Conservation (phyloP, 2,329 filamentous ascomycete species). For the Neospermospora avenae region DNA sequence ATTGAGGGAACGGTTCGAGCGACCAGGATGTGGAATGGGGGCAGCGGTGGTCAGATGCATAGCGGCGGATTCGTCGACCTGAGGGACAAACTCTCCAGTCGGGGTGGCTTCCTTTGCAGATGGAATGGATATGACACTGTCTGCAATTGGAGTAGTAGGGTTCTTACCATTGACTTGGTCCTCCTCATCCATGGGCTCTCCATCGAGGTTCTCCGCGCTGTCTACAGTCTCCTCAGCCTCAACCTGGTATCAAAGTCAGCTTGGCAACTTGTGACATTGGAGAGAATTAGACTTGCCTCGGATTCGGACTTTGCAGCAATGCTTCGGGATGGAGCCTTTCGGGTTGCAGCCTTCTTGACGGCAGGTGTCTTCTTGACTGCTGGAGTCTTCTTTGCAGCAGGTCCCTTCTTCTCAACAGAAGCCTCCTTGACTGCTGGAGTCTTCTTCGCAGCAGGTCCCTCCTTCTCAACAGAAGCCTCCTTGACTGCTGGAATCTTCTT, state of each 20-base stretch:
- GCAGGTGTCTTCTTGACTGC: background rate
- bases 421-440: background rate
- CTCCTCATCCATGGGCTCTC: background rate
- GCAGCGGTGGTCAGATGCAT: too few species aligned
- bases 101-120: too few species aligned
- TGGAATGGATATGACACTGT: background rate
- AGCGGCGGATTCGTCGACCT: background rate
- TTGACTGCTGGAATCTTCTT: conserved; percentile 28
- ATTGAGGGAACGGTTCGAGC: too few species aligned
- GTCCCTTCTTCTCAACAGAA: too few species aligned
- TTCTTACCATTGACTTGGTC: background rate
- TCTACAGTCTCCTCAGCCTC: background rate
- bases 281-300: background rate
- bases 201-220: background rate
- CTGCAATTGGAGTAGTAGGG: background rate
- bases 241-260: background rate
- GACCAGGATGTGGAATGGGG: too few species aligned
- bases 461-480: too few species aligned
- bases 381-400: conserved; percentile 32
- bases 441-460: conserved; percentile 33
- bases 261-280: background rate
- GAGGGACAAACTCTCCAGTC: background rate
- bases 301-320: background rate
- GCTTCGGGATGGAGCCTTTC: conserved; percentile 5
- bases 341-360: background rate